Percentiles rank a stretch among this genome's conserved stretches.
These are phyloP conservation scores for Pseudogymnoascus sp. DNA, from an alignment of 2,329 filamentous ascomycete genomes.

Conservation along the genomic window DNA sequence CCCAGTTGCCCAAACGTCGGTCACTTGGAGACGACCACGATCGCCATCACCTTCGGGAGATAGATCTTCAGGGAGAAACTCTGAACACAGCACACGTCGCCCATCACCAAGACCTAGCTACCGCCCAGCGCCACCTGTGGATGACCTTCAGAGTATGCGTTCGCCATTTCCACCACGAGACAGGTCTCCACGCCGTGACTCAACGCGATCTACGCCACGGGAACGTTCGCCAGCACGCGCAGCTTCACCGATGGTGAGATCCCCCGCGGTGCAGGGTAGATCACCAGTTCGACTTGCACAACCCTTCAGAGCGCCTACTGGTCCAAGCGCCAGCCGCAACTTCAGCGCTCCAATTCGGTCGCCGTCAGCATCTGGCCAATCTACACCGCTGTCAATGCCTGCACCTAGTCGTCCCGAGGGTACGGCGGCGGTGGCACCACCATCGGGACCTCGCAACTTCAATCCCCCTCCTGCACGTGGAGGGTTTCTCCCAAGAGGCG, in stretches of 20 bases:
- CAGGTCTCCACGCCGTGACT: constrained; percentile 17
- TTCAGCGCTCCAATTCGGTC: constrained; percentile 18
- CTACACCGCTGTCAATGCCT: constrained; percentile 15
- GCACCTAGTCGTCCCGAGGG: constrained; percentile 19
- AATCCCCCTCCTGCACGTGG: constrained; percentile 20
- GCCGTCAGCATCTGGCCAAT: constrained; percentile 12
- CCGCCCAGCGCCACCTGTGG: constrained; percentile 28
- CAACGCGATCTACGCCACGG: constrained; percentile 23
- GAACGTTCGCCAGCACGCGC: constrained; percentile 25
- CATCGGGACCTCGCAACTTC: constrained; percentile 28
- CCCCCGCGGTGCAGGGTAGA: constrained; percentile 12
- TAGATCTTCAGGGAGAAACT: constrained; percentile 43
- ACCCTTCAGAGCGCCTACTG: constrained; percentile 25
- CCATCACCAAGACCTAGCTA: constrained; percentile 48
- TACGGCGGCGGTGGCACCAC: constrained; percentile 19
- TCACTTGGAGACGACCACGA: constrained; percentile 38
- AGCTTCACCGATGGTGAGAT: constrained; percentile 4
- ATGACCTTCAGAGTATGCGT: constrained; percentile 19
- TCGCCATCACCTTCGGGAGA: constrained; percentile 33
- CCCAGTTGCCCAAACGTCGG: constrained; percentile 32
- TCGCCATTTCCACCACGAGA: constrained; percentile 18
- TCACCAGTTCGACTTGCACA: constrained; percentile 27
- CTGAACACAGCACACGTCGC: constrained; percentile 49
- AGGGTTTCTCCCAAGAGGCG: constrained; percentile 20
- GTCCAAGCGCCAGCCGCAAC: constrained; percentile 24